These are phyloP conservation scores for Hanseniaspora uvarum DNA, from an alignment of 1,139 yeast genomes.

Conservation along the genomic window DNA sequence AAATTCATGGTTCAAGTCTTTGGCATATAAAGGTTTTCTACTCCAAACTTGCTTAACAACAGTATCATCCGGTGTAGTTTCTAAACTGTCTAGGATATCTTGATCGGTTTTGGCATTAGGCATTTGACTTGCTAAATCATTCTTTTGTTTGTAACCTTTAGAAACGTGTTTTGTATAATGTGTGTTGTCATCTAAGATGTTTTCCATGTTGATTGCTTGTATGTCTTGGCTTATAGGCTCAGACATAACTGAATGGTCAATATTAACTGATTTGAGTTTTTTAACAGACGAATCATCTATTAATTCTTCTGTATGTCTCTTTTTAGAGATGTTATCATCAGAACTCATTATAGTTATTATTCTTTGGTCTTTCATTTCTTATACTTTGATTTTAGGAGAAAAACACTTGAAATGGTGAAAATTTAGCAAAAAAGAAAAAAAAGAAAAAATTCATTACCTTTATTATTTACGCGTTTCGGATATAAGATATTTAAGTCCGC, in stretches of 20 bases:
- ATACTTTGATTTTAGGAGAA: background rate
- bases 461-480: slow-evolving; percentile 15
- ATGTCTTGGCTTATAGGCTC: slow-evolving; percentile 14
- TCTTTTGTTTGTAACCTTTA: slow-evolving; percentile 9
- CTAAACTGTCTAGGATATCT: slow-evolving; percentile 12
- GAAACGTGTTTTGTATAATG: slow-evolving; percentile 15
- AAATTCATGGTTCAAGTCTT: slow-evolving; percentile 39
- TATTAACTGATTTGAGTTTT: background rate
- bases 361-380: background rate
- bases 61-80: slow-evolving; percentile 4
- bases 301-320: background rate
- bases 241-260: slow-evolving; percentile 16
- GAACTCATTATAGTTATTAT: background rate
- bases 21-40: slow-evolving; percentile 46
- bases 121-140: background rate
- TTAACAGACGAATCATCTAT: background rate
- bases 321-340: background rate
- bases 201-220: slow-evolving; percentile 9
- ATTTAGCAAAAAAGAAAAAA: background rate
- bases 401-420: background rate
- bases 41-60: slow-evolving; percentile 31
- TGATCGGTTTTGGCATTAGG: slow-evolving; percentile 5
- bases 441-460: background rate
- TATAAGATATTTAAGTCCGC: background rate
- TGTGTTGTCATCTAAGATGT: slow-evolving; percentile 13